Evolutionary conservation across 139 green algal species (phyloP).

Genomic region (Auxenochlorella pyrenoidosa): DNA sequence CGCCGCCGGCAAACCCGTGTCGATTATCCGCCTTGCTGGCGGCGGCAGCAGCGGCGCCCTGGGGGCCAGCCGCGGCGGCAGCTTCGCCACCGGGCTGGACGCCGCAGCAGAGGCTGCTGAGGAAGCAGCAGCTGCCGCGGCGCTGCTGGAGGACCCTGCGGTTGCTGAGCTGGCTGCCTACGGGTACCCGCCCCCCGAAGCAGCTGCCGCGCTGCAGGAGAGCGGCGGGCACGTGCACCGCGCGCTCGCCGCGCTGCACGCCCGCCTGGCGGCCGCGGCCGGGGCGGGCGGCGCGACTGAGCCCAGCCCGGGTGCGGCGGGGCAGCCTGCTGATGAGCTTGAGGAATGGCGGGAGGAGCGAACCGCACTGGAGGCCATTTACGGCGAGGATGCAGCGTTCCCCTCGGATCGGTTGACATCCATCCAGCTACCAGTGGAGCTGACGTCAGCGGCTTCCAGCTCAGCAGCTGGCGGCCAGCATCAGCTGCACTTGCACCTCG

Average conservation of each 20-base stretch:
- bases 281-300: neutral
- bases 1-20: constrained; percentile 54
- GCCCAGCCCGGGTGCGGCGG: neutral
- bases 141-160: constrained; percentile 30
- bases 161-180: constrained; percentile 52
- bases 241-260: constrained; percentile 57
- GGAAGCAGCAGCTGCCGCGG: neutral
- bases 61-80: neutral
- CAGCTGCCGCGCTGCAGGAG: constrained; percentile 49
- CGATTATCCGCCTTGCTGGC: constrained; percentile 31
- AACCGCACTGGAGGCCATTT: constrained; percentile 80
- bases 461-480: constrained; percentile 26
- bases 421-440: constrained; percentile 25
- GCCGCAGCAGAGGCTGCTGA: constrained; percentile 4
- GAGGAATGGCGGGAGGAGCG: constrained; percentile 73
- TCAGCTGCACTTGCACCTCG: constrained; percentile 45
- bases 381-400: constrained; percentile 55
- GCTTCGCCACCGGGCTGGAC: neutral
- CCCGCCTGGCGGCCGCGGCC: constrained; percentile 41
- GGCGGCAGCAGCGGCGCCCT: neutral
- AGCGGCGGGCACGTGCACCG: constrained; percentile 47
- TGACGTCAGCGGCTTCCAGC: constrained; percentile 21
- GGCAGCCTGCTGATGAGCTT: neutral
- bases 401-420: neutral
- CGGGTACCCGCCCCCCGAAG: constrained; percentile 55